These are phyloP conservation scores for Clarireedia hainanense DNA, from an alignment of 2,329 filamentous ascomycete species.

Conservation along the genomic window DNA sequence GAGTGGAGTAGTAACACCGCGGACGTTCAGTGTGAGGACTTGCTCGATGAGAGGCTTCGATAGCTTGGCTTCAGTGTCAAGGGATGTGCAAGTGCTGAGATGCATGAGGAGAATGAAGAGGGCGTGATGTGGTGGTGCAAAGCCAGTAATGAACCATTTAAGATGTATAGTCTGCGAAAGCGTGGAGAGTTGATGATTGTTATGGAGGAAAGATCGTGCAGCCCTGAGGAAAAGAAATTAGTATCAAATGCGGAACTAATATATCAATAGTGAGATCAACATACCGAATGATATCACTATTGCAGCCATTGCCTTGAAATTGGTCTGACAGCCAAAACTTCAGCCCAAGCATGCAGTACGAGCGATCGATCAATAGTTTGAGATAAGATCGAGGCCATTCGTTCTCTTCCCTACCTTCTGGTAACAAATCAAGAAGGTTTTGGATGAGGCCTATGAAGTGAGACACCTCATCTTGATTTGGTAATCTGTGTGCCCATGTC, in stretches of 20 bases:
- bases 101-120: constrained; percentile 9
- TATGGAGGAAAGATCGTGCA: constrained; percentile 5
- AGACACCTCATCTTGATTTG: constrained; percentile 1
- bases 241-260: neutral
- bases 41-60: neutral
- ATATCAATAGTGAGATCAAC: neutral
- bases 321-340: constrained; percentile 10
- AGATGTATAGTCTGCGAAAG: neutral
- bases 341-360: constrained; percentile 11
- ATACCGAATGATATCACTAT: constrained; percentile 9
- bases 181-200: constrained; percentile 2
- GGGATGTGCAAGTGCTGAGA: constrained; percentile 1
- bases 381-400: constrained; percentile 9
- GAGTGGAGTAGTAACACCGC: neutral
- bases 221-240: neutral
- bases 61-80: neutral
- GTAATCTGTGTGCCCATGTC: constrained; percentile 4
- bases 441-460: constrained; percentile 1
- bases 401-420: neutral
- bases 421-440: constrained; percentile 1
- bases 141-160: constrained; percentile 7
- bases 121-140: constrained; percentile 9
- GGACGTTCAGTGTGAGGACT: neutral
- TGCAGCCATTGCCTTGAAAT: constrained; percentile 7
- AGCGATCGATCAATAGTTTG: constrained; percentile 8